A percentile compares a stretch with the other conserved stretches of the same genome.
phyloP scores from a whole-genome alignment of 2,329 filamentous ascomycete species.

The Blumeria graminis region DNA sequence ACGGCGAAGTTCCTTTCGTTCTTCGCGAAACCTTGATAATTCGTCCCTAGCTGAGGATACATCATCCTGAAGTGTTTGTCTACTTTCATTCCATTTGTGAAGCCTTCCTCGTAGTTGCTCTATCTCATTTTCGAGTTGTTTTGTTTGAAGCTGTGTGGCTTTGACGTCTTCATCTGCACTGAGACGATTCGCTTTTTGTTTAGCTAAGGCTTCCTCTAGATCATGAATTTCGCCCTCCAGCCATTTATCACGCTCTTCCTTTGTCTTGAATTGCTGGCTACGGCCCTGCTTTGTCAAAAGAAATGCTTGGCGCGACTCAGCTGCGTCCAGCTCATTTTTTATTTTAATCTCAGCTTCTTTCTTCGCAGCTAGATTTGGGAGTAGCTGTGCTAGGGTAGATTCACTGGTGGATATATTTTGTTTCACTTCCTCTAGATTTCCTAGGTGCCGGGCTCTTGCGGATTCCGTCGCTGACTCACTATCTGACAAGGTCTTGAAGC shows the following conservation, averaged over 20 bases:
- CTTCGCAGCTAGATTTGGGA: conserved; percentile 51
- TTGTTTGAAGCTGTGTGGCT: conserved; percentile 46
- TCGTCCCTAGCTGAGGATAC: conserved; percentile 56
- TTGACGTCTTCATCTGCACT: conserved; percentile 66
- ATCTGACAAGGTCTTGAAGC: conserved; percentile 60
- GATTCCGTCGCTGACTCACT: conserved; percentile 59
- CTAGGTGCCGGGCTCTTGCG: conserved; percentile 42
- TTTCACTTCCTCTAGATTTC: conserved; percentile 48
- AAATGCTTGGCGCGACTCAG: conserved; percentile 50
- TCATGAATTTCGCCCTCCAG: conserved; percentile 61
- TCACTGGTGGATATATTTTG: conserved; percentile 54
- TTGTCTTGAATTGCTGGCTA: conserved; percentile 67
- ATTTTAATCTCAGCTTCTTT: conserved; percentile 49
- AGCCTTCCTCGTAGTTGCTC: conserved; percentile 44
- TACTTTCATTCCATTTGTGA: conserved; percentile 54
- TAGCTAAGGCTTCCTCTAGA: conserved; percentile 48
- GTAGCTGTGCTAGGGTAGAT: conserved; percentile 45
- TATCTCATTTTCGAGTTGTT: conserved; percentile 48
- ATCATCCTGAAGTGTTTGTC: conserved; percentile 47
- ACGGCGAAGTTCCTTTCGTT: conserved; percentile 67
- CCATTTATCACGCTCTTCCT: conserved; percentile 68
- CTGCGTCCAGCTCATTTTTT: conserved; percentile 48
- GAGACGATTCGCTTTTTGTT: conserved; percentile 62
- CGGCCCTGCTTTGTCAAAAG: conserved; percentile 84
- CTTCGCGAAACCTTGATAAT: conserved; percentile 57